Conservation (phyloP, 1,284 basidiomycete species). For the Entoloma clypeatum region DNA sequence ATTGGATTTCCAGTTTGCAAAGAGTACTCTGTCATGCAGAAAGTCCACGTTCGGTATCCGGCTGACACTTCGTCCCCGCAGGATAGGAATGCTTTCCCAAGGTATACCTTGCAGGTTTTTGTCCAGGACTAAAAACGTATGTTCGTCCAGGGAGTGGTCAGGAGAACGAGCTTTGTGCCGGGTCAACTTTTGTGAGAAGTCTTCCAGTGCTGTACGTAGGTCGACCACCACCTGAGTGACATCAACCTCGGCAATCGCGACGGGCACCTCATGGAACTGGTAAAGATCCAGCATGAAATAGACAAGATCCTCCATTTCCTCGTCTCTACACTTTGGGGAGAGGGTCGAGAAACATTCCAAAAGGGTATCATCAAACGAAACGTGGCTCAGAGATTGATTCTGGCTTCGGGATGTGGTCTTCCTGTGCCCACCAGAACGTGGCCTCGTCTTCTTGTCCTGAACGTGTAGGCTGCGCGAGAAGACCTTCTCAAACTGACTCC, state of each 20-base stretch:
- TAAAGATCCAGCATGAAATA: constrained; percentile 95
- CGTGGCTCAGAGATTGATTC: constrained; percentile 43
- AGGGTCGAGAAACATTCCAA: constrained; percentile 87
- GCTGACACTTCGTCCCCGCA: constrained; percentile 83
- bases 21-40: constrained; percentile 75
- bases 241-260: constrained; percentile 92
- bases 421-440: constrained; percentile 29
- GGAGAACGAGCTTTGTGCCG: constrained; percentile 26
- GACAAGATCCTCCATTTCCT: constrained; percentile 92
- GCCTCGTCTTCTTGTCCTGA: constrained; percentile 51
- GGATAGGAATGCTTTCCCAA: constrained; percentile 92
- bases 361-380: constrained; percentile 65
- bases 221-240: constrained; percentile 82
- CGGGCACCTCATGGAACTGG: constrained; percentile 86
- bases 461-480: constrained; percentile 65
- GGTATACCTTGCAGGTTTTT: constrained; percentile 88
- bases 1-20: constrained; percentile 43
- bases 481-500: constrained; percentile 66
- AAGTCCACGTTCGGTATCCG: constrained; percentile 90
- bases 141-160: constrained; percentile 46
- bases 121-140: constrained; percentile 89
- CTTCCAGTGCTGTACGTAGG: constrained; percentile 65
- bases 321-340: constrained; percentile 78
- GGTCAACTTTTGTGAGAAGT: constrained; percentile 49
- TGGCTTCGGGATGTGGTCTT: constrained; percentile 36